Evolutionary conservation across 179 eudicot genomes (phyloP), one percentile per base, ranked within the genome.

Genomic region (Beta corolliflora): DNA sequence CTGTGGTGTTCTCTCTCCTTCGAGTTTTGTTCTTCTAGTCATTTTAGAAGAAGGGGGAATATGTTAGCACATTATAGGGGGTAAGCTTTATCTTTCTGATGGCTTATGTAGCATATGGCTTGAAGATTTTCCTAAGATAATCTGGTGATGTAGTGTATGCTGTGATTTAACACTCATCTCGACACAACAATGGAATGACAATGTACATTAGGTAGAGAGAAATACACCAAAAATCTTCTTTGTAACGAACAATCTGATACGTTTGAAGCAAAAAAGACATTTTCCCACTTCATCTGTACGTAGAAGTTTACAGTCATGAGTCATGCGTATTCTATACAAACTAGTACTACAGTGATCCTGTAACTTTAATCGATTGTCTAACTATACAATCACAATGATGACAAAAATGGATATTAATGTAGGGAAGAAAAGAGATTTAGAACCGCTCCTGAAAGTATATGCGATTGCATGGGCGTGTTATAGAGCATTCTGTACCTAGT

Each of bases 351-450:
- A 68, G 74, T 10, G 71, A 63, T 58, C 66, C 77, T 75, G 77
- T 66, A 45, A 46, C 54, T n/a, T 71, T 29, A 69, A 44, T n/a
- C 52, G 81, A 65, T 70, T 54, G 41, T 70, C 78, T 31, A 85
- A 45, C 85, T 85, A 85, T 85, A 74, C 82, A 81, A 63, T 82
- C 83, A 82, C 59, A 64, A 82, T 60, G 78, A 21, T 59, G 59
- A 48, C 45, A 79, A 85, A 78, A 81, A 45, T 77, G 73, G 73
- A 75, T 74, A 23, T 31, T 14, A 21, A 75, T 50, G 15, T 58
- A 16, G n/a, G 16, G 66, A 21, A 48, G 46, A n/a, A 58, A 72
- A 48, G 23, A 44, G 58, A 25, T 21, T 12, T 53, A 25, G 16
- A 63, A 58, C 70, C 4, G 21, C 56, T 31, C 12, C 60, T 15